Evolutionary conservation across 1,139 yeast species (phyloP).

Genomic region (Suhomyces ambrosiae): DNA sequence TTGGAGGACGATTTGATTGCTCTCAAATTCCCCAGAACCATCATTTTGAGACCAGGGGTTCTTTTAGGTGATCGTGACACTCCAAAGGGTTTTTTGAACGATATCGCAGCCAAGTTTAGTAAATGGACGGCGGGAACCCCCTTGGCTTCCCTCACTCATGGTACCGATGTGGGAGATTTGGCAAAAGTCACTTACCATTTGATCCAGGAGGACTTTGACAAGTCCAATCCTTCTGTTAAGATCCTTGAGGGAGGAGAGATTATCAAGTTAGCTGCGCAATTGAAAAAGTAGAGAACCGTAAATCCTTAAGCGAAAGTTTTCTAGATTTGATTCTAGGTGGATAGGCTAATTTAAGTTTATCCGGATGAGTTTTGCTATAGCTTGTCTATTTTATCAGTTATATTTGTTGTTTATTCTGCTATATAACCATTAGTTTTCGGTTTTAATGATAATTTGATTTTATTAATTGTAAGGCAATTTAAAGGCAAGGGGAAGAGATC

Average conservation of each 20-base stretch:
- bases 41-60: constrained; percentile 72
- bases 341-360: too few relatives aligned
- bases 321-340: too few relatives aligned
- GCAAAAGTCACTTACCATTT: constrained; percentile 1
- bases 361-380: too few relatives aligned
- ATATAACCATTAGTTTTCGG: too few relatives aligned
- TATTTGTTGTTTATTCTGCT: too few relatives aligned
- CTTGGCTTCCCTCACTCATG: constrained; percentile 20
- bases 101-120: constrained; percentile 32
- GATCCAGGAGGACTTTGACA: constrained; percentile 3
- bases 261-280: constrained; percentile 4
- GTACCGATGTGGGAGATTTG: constrained; percentile 33
- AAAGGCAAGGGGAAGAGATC: too few relatives aligned
- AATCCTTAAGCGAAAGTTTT: too few relatives aligned
- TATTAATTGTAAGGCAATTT: too few relatives aligned
- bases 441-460: too few relatives aligned
- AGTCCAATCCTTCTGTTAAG: constrained; percentile 7
- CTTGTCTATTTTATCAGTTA: too few relatives aligned
- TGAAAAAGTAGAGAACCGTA: background rate
- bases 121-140: constrained; percentile 34
- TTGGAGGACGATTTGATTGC: constrained; percentile 61
- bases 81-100: constrained; percentile 39
- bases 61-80: constrained; percentile 61
- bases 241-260: constrained; percentile 5
- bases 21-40: constrained; percentile 63